A percentile compares a stretch with the other conserved stretches of the same genome.
Conservation (phyloP, 495 filamentous ascomycete genomes). For the Podospora didyma region DNA sequence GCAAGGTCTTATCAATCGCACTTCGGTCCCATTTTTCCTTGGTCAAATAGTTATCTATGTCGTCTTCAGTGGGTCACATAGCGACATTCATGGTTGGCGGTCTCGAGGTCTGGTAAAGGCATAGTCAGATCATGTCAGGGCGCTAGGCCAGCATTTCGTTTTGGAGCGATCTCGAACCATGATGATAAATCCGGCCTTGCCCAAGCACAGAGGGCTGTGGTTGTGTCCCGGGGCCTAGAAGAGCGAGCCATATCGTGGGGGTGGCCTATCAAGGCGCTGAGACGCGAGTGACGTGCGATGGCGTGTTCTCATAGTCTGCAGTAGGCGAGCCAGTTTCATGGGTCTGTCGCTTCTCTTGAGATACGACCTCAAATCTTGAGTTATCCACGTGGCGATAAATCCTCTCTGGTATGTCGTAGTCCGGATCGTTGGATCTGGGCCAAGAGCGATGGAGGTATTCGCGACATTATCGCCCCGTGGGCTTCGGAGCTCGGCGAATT, state of each 20-base stretch:
- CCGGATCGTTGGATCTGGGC: no score
- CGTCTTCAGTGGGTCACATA: slow-evolving; percentile 2
- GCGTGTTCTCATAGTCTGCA: background rate
- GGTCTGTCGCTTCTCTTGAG: no score
- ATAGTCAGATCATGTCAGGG: background rate
- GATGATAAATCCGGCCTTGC: background rate
- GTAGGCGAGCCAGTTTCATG: no score
- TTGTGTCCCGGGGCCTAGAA: background rate
- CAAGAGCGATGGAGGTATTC: no score
- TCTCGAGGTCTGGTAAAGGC: background rate
- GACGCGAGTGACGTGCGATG: background rate
- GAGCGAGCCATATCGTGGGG: background rate
- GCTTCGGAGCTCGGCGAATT: no score
- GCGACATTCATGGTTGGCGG: background rate
- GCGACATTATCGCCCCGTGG: no score
- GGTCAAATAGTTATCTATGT: background rate
- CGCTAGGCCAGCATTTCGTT: background rate
- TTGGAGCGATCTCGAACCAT: background rate
- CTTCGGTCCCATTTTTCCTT: background rate
- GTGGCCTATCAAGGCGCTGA: background rate
- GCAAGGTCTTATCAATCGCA: background rate
- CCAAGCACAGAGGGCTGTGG: no score
- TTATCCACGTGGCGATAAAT: no score
- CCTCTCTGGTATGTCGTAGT: no score
- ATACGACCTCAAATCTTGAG: no score